Conservation (phyloP, 2,329 filamentous ascomycete species). For the Monosporascus sp. region DNA sequence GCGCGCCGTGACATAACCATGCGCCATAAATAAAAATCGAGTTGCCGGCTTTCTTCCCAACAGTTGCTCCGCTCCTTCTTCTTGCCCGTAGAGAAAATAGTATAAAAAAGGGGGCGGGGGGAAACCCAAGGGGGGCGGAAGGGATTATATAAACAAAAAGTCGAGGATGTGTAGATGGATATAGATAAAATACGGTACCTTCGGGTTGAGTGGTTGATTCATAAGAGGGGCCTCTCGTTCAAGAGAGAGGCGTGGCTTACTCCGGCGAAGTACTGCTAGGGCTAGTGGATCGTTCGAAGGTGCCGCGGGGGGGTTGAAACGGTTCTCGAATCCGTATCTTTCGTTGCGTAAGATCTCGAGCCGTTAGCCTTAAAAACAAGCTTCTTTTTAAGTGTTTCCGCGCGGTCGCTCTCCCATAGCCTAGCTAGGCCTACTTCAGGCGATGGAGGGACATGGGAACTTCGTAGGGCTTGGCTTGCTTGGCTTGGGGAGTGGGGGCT, state of each 20-base stretch:
- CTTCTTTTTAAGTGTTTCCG: neutral
- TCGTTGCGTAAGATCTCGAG: neutral
- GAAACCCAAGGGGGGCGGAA: neutral
- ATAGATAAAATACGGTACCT: conserved; percentile 29
- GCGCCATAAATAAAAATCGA: conserved; percentile 14
- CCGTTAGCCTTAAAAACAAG: neutral
- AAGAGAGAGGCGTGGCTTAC: conserved; percentile 28
- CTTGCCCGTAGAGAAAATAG: neutral
- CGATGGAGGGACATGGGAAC: neutral
- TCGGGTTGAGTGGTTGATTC: conserved; percentile 39
- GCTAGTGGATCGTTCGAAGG: conserved; percentile 16
- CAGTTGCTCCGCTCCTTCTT: neutral
- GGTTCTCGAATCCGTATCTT: neutral
- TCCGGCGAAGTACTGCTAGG: conserved; percentile 20
- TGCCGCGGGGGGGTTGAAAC: neutral
- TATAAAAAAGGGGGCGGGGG: conserved; percentile 2
- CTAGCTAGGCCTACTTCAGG: neutral
- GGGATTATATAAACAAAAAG: conserved; percentile 3
- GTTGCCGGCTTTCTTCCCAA: conserved; percentile 6
- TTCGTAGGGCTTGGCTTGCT: conserved; percentile 1
- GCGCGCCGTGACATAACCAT: conserved; percentile 20
- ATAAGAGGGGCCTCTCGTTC: conserved; percentile 36
- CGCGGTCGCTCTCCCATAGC: neutral
- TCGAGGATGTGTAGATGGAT: conserved; percentile 11
- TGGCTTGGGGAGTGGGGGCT: conserved; percentile 6